phyloP scores from a whole-genome alignment of 768 basidiomycete genomes.

The Leccinellum albellum region DNA sequence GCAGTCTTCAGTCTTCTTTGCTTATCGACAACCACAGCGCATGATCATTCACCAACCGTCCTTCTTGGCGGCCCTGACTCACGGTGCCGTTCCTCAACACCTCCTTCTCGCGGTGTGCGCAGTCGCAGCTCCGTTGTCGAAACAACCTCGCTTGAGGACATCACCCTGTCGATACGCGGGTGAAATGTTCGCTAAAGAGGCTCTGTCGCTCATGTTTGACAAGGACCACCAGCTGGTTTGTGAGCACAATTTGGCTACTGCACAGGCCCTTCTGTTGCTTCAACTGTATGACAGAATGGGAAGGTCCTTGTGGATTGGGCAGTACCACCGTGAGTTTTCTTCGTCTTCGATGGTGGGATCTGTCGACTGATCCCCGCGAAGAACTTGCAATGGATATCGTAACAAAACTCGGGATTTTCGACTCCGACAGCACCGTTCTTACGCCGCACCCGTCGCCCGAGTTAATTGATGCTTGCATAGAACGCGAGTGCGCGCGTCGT shows the following conservation, averaged over 20 bases:
- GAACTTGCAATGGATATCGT: constrained; percentile 60
- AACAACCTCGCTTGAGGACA: constrained; percentile 58
- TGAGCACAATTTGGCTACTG: constrained; percentile 64
- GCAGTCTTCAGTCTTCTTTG: constrained; percentile 62
- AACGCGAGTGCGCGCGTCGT: constrained; percentile 76
- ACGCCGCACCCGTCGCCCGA: constrained; percentile 57
- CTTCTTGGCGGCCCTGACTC: constrained; percentile 63
- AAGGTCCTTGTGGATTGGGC: constrained; percentile 31
- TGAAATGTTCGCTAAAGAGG: constrained; percentile 52
- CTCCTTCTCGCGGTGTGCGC: constrained; percentile 75
- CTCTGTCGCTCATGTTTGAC: constrained; percentile 69
- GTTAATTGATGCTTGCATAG: constrained; percentile 58
- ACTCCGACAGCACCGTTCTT: constrained; percentile 56
- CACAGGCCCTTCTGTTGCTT: constrained; percentile 71
- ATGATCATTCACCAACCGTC: constrained; percentile 77
- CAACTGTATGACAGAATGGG: constrained; percentile 60
- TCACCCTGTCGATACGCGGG: constrained; percentile 54
- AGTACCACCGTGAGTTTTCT: constrained; percentile 29
- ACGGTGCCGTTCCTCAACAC: constrained; percentile 63
- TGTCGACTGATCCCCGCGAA: constrained; percentile 35
- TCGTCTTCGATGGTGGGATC: neutral
- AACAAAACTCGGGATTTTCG: constrained; percentile 61
- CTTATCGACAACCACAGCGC: constrained; percentile 75
- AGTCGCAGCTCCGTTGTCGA: constrained; percentile 72
- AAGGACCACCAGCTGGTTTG: constrained; percentile 54